Evolutionary conservation across 305 asterid species (phyloP), one percentile per base, ranked within the genome.

Genomic region (Fraxinus albicans): DNA sequence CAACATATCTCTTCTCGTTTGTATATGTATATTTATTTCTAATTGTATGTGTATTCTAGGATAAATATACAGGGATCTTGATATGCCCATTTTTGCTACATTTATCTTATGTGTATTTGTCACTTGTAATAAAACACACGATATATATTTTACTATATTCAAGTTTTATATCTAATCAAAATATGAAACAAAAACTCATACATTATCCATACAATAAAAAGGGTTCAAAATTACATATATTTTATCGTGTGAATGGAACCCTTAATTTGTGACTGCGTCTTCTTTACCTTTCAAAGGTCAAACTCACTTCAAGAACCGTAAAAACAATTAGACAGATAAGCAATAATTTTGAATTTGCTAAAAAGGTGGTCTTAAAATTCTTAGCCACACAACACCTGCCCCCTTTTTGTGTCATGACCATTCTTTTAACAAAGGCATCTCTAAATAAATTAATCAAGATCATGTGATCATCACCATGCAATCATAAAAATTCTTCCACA

Each of bases 311-410:
- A 15, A 36, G 38, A 21, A 73, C 81, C 82, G 10, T 65, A 78
- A 79, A 81, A 31, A 77, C 33, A 79, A 82, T 1, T 80, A 47
- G 83, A 84, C 87, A 77, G 78, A 47, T 84, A 40, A 78, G 50
- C 78, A 29, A 78, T 2, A 76, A 70, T 65, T 35, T 19, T 15
- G 34, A 79, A 23, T 75, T 34, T 67, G 44, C 79, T 63, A 38
- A 25, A 53, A n/a, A 19, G 77, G 79, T 36, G 36, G 72, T 34
- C 21, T 67, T 50, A 67, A 72, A 72, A 63, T 36, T 63, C 81
- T 34, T 81, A 47, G 85, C 82, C 89, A 82, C 77, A 85, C 85
- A 83, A 90, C 92, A 91, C 84, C 67, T 91, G 90, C 82, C 89
- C 33, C 77, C 31, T 47, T 86, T 67, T 60, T 73, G 78, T 84